These are phyloP conservation scores for Globisporangium cystogenes DNA, from an alignment of 352 stramenopile species.

Conservation along the genomic window DNA sequence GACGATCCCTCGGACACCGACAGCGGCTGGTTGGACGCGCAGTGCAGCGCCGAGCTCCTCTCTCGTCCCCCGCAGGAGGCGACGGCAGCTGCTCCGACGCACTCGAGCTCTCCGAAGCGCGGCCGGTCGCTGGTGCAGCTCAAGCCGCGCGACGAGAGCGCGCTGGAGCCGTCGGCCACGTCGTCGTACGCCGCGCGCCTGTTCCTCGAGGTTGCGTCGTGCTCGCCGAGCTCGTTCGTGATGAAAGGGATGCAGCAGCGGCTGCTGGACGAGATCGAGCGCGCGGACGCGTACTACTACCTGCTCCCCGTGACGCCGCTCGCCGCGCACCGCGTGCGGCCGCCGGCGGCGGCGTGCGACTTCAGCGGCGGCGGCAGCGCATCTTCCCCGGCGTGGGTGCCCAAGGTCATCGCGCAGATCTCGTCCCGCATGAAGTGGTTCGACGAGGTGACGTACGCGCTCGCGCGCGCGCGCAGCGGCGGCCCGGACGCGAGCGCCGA, in stretches of 20 bases:
- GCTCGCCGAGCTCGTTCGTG: conserved; percentile 45
- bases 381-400: conserved; percentile 54
- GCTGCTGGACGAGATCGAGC: conserved; percentile 55
- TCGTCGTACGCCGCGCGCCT: conserved; percentile 35
- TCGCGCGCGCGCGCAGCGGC: conserved; percentile 45
- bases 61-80: not conserved
- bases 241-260: conserved; percentile 63
- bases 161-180: conserved; percentile 15
- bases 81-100: not conserved
- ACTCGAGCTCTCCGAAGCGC: not conserved
- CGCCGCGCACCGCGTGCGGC: conserved; percentile 5
- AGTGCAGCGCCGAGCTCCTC: not conserved
- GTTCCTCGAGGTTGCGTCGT: conserved; percentile 31
- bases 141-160: conserved; percentile 10
- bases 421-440: conserved; percentile 80
- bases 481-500: conserved; percentile 24
- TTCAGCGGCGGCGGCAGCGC: conserved; percentile 62
- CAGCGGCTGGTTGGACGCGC: conserved; percentile 6
- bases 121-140: not conserved
- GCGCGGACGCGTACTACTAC: conserved; percentile 72
- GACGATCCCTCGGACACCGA: conserved; percentile 6
- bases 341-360: conserved; percentile 2
- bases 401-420: conserved; percentile 70
- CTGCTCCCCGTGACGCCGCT: conserved; percentile 25
- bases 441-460: conserved; percentile 63